Evolutionary conservation across 192 early-diverging fungal genomes (phyloP).

Genomic region (Coemansia sp.): DNA sequence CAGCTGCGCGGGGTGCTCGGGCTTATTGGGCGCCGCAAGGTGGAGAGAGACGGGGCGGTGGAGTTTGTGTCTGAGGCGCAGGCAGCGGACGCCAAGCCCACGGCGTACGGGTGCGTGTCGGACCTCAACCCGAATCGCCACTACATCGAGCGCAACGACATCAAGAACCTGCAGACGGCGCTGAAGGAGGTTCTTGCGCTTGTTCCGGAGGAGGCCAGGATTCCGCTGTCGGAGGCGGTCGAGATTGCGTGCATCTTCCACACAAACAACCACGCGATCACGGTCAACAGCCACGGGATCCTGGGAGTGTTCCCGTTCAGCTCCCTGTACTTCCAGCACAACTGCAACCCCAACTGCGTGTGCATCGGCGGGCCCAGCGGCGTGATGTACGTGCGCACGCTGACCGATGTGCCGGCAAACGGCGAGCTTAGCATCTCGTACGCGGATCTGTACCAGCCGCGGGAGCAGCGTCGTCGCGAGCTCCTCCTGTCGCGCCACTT

Average conservation of each 20-base stretch:
- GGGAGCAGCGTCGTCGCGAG: constrained; percentile 70
- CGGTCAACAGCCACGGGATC: constrained; percentile 59
- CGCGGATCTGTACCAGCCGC: constrained; percentile 69
- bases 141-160: constrained; percentile 41
- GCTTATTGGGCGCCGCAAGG: constrained; percentile 40
- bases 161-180: constrained; percentile 40
- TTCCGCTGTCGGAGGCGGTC: constrained; percentile 53
- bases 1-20: constrained; percentile 45
- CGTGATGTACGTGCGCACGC: constrained; percentile 61
- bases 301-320: constrained; percentile 71
- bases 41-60: constrained; percentile 8
- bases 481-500: constrained; percentile 68
- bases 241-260: constrained; percentile 65
- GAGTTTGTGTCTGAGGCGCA: constrained; percentile 11
- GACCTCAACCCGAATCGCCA: constrained; percentile 56
- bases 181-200: constrained; percentile 48
- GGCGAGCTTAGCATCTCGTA: constrained; percentile 67
- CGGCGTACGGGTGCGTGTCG: constrained; percentile 25
- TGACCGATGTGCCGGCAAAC: constrained; percentile 57
- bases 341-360: constrained; percentile 73
- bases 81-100: constrained; percentile 19
- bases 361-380: constrained; percentile 61
- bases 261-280: constrained; percentile 62
- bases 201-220: constrained; percentile 33
- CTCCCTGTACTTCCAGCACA: constrained; percentile 74